phyloP scores from a whole-genome alignment of 306 rosid genomes.

The Castanea mollissima region DNA sequence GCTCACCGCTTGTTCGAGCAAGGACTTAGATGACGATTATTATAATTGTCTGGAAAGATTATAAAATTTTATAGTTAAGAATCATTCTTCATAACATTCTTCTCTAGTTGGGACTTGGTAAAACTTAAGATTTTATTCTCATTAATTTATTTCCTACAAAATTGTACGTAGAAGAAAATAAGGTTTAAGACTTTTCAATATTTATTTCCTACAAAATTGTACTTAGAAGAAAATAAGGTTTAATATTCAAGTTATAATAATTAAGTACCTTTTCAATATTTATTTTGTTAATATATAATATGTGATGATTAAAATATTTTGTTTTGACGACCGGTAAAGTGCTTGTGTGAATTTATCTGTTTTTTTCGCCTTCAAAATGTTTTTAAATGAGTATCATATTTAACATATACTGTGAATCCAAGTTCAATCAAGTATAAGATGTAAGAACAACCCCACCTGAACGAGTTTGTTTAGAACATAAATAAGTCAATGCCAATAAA shows the following conservation, averaged over 20 bases:
- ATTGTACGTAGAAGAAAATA: neutral
- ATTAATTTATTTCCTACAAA: constrained; percentile 10
- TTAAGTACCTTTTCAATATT: too few relatives aligned
- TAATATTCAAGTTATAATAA: neutral
- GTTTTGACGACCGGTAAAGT: neutral
- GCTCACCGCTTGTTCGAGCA: constrained; percentile 70
- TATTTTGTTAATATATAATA: neutral
- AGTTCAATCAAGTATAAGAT: neutral
- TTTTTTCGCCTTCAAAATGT: neutral
- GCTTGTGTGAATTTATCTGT: neutral
- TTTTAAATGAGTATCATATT: neutral
- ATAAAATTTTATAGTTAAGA: too few relatives aligned
- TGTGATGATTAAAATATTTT: neutral
- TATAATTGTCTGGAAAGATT: neutral
- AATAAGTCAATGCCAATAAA: neutral
- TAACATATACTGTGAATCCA: neutral
- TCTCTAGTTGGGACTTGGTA: too few relatives aligned
- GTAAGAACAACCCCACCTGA: neutral
- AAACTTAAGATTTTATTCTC: neutral
- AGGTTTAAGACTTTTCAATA: neutral
- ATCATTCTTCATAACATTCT: too few relatives aligned
- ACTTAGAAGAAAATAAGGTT: neutral
- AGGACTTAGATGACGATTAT: neutral
- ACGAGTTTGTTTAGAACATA: neutral
- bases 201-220: constrained; percentile 15